phyloP scores from a whole-genome alignment of 163 green algal species.

The Chlorella variabilis region DNA sequence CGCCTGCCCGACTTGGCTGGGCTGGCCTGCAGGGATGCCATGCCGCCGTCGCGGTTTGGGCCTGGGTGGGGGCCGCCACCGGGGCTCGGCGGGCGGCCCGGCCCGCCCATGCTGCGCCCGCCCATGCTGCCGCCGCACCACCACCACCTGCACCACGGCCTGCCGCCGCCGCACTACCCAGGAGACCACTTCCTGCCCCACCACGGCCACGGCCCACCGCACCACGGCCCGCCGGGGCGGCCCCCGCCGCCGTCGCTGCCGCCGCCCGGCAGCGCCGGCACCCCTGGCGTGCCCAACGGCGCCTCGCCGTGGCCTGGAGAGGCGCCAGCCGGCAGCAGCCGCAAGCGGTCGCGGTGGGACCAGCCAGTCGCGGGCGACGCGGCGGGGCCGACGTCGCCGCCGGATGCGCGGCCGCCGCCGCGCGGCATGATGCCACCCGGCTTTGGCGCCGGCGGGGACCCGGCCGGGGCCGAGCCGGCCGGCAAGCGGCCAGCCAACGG shows the following conservation, averaged over 20 bases:
- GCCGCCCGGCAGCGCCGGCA: background rate
- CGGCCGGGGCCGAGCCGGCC: background rate
- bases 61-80: background rate
- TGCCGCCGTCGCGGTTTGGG: conserved; percentile 18
- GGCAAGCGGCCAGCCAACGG: conserved; percentile 18
- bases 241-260: conserved; percentile 19
- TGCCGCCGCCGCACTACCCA: background rate
- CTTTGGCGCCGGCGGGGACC: background rate
- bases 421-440: background rate
- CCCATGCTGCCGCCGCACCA: background rate
- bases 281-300: background rate
- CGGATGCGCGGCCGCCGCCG: background rate
- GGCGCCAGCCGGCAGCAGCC: background rate
- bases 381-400: background rate
- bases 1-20: no score
- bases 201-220: background rate
- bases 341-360: conserved; percentile 14
- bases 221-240: background rate
- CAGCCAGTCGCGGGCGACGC: background rate
- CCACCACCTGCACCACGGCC: background rate
- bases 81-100: background rate
- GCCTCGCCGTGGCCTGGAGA: background rate
- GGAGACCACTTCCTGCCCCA: background rate
- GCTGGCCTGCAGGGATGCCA: conserved; percentile 12
- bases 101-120: background rate